These are phyloP conservation scores for Boletellus deceptivus DNA, from an alignment of 1,284 basidiomycete species.

Conservation along the genomic window DNA sequence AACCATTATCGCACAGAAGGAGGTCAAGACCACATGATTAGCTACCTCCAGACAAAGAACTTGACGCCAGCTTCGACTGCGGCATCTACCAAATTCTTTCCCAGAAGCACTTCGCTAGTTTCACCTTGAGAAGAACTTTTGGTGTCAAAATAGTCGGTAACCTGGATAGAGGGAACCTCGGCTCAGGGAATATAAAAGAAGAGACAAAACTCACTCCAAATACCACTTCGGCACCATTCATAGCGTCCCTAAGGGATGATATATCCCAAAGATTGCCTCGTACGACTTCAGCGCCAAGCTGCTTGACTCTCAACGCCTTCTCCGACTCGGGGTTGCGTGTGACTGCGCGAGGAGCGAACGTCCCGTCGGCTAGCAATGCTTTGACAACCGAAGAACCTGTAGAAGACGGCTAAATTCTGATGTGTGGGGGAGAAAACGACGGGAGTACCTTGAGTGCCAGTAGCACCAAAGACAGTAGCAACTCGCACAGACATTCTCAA, in stretches of 20 bases:
- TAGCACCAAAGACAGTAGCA: constrained; percentile 26
- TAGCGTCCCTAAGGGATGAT: constrained; percentile 29
- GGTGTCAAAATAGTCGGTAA: constrained; percentile 26
- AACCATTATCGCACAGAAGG: not conserved
- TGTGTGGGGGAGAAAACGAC: not conserved
- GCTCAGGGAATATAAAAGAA: not conserved
- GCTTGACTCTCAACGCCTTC: constrained; percentile 25
- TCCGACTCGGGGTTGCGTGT: constrained; percentile 32
- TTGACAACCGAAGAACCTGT: constrained; percentile 29
- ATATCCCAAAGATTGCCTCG: constrained; percentile 33
- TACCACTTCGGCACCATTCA: constrained; percentile 38
- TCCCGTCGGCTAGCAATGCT: constrained; percentile 32
- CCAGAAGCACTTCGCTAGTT: constrained; percentile 32
- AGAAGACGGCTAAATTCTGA: not conserved
- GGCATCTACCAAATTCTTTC: constrained; percentile 41
- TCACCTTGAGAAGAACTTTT: constrained; percentile 20
- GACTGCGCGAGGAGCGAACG: constrained; percentile 33
- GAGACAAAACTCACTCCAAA: constrained; percentile 30
- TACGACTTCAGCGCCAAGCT: constrained; percentile 35
- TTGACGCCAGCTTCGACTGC: constrained; percentile 27
- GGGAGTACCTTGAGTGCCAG: constrained; percentile 21
- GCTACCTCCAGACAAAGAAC: constrained; percentile 33
- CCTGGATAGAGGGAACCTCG: constrained; percentile 4
- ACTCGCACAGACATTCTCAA: constrained; percentile 17
- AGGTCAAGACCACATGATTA: not conserved